Base-by-base conservation (phyloP, 2,329 filamentous ascomycete genomes). In the Thelonectria discophora region DNA sequence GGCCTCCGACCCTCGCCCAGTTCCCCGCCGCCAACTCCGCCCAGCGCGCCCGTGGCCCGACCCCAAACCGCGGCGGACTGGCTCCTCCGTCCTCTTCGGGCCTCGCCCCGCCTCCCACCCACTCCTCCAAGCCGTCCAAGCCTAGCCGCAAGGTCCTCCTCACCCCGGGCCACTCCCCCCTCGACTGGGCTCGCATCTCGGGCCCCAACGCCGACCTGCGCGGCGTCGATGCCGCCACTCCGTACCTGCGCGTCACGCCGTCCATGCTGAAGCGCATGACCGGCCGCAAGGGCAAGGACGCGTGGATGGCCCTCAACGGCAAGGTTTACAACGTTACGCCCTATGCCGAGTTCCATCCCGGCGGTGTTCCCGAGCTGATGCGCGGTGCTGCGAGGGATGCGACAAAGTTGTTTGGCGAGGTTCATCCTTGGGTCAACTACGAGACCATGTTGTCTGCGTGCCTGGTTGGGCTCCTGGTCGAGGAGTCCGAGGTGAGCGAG, bases 301-400 rank as follows among this genome's bases (percentile, higher is more conserved):
- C 94, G 0, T 99, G 95, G 95, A 96, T 91, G 62, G 91, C 88
- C 1, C 89, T 97, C 63, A 90, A 92, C 62, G 94, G 94, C 1
- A 91, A 91, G 72, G 94, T 98, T 27, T 99, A 98, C 79, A 98
- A 98, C 73, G 89, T 99, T 60, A 90, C 90, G 0, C 93, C 94
- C 0, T 99, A 98, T 74, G 75, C 93, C 37, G 88, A 91, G 1
- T 99, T 93, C 74, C 95, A 99, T 75, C 95, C 95, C 0, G 95
- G 95, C 20, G 95, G 92, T 9, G 86, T 90, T 69, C 87, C 88
- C 5, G 91, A 96, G 78, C 76, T 95, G 64, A 77, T 90, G 75
- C 80, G 86, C 32, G 84, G 81, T 34, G 88, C 88, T 0, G 88
- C 82, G 0, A 78, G 82, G 58, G 88, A 90, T 72, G 88, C 84